These are phyloP conservation scores for Penicillium sp. DNA, from an alignment of 2,329 filamentous ascomycete genomes.

Conservation along the genomic window DNA sequence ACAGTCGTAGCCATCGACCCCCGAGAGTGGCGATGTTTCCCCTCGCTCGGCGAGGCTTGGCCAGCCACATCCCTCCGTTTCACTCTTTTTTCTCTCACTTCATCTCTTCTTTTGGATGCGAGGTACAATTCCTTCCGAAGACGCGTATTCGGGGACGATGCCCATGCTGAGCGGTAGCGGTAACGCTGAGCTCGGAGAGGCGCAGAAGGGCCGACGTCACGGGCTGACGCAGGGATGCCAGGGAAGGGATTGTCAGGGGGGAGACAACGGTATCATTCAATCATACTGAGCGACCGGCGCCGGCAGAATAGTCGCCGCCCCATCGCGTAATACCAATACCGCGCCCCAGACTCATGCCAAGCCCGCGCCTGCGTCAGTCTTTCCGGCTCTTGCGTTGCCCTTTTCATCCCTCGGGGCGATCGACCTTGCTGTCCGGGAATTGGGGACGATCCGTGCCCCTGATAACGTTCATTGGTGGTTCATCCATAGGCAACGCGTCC, in stretches of 20 bases:
- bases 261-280: slow-evolving; percentile 3
- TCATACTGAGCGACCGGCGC: background rate
- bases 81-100: slow-evolving; percentile 5
- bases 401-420: too few relatives aligned
- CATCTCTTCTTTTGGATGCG: background rate
- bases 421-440: too few relatives aligned
- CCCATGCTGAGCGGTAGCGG: too few relatives aligned
- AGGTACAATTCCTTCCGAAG: slow-evolving; percentile 6
- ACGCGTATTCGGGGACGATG: too few relatives aligned
- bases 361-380: too few relatives aligned
- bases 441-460: slow-evolving; percentile 22
- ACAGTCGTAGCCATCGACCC: slow-evolving; percentile 10
- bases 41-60: too few relatives aligned
- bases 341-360: too few relatives aligned
- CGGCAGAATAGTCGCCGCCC: background rate
- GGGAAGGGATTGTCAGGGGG: slow-evolving; percentile 30
- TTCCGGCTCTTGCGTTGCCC: slow-evolving; percentile 16
- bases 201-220: slow-evolving; percentile 22
- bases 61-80: slow-evolving; percentile 7
- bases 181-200: slow-evolving; percentile 5
- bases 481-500: slow-evolving; percentile 22
- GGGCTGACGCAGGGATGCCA: slow-evolving; percentile 25
- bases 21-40: slow-evolving; percentile 23
- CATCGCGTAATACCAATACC: slow-evolving; percentile 5
- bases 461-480: slow-evolving; percentile 18